A percentile compares a stretch with the other conserved stretches of the same genome.
These are phyloP conservation scores for Trichoderma semiorbis DNA, from an alignment of 2,329 filamentous ascomycete genomes.

Conservation along the genomic window DNA sequence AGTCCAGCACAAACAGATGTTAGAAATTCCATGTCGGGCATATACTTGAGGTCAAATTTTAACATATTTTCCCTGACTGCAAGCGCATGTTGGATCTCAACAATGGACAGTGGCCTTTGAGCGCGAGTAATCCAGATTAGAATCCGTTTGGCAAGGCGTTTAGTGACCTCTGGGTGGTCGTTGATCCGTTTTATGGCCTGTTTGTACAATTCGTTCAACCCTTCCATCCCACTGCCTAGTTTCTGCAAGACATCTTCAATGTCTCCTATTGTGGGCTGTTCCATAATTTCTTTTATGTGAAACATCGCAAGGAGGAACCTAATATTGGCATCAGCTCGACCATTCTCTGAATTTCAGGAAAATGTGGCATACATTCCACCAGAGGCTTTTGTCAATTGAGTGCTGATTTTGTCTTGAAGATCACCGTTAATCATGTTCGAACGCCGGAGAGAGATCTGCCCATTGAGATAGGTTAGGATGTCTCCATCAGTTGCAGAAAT, in stretches of 20 bases:
- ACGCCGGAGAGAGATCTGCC: not conserved
- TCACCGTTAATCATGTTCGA: not conserved
- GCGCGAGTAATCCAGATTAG: conserved; percentile 42
- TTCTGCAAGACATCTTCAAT: not conserved
- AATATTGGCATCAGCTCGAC: not conserved
- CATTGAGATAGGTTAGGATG: not conserved
- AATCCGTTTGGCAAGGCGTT: conserved; percentile 35
- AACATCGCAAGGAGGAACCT: not conserved
- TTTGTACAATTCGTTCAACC: conserved; percentile 39
- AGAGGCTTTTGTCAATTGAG: not conserved
- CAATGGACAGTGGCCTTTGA: conserved; percentile 30
- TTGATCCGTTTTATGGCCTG: conserved; percentile 42
- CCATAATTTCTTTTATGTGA: not conserved
- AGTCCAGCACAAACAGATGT: conserved; percentile 41
- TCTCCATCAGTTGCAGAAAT: not conserved
- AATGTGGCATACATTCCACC: not conserved
- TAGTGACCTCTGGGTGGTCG: conserved; percentile 28
- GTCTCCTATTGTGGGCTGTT: not conserved
- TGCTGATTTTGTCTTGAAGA: not conserved
- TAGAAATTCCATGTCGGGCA: conserved; percentile 33
- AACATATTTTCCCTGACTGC: conserved; percentile 31
- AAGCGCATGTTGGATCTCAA: conserved; percentile 43
- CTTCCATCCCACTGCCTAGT: not conserved
- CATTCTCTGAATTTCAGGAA: not conserved
- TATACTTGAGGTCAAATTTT: conserved; percentile 25